A percentile compares a stretch with the other conserved stretches of the same genome.
phyloP scores from a whole-genome alignment of 2,329 filamentous ascomycete species.

The Aspergillus hiratsukae region DNA sequence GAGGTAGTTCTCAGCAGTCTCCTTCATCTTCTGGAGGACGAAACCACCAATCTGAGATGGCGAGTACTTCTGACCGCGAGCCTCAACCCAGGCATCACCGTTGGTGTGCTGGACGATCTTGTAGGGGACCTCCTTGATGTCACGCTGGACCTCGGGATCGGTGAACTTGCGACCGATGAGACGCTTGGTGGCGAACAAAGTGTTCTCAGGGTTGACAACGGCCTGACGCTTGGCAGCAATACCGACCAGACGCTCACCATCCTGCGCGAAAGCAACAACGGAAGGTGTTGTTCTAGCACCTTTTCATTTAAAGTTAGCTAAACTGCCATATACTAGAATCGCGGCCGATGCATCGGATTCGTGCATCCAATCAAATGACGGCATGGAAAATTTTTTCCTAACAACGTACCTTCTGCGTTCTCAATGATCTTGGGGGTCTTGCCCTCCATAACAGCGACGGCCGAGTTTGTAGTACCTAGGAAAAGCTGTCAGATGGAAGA shows the following conservation, averaged over 20 bases:
- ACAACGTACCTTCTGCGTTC: slow-evolving; percentile 77
- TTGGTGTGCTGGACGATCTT: slow-evolving; percentile 98
- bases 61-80: slow-evolving; percentile 91
- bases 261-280: slow-evolving; percentile 90
- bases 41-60: slow-evolving; percentile 98
- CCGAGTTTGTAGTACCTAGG: slow-evolving; percentile 87
- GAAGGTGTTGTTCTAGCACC: slow-evolving; percentile 89
- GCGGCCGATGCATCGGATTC: not conserved
- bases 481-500: slow-evolving; percentile 13
- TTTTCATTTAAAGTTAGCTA: slow-evolving; percentile 32
- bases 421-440: slow-evolving; percentile 94
- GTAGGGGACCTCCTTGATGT: slow-evolving; percentile 96
- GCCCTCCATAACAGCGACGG: slow-evolving; percentile 96
- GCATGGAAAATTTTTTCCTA: slow-evolving; percentile 14
- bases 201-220: slow-evolving; percentile 98
- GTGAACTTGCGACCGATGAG: slow-evolving; percentile 97
- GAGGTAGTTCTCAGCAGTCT: slow-evolving; percentile 91
- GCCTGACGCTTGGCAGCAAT: slow-evolving; percentile 97
- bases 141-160: slow-evolving; percentile 88
- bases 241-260: slow-evolving; percentile 93
- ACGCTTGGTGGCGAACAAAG: slow-evolving; percentile 96
- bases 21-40: slow-evolving; percentile 97
- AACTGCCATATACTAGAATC: not conserved
- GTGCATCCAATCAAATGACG: slow-evolving; percentile 8
- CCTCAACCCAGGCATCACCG: slow-evolving; percentile 93